phyloP scores from a whole-genome alignment of 495 filamentous ascomycete species.

The Pyronema omphalodes region DNA sequence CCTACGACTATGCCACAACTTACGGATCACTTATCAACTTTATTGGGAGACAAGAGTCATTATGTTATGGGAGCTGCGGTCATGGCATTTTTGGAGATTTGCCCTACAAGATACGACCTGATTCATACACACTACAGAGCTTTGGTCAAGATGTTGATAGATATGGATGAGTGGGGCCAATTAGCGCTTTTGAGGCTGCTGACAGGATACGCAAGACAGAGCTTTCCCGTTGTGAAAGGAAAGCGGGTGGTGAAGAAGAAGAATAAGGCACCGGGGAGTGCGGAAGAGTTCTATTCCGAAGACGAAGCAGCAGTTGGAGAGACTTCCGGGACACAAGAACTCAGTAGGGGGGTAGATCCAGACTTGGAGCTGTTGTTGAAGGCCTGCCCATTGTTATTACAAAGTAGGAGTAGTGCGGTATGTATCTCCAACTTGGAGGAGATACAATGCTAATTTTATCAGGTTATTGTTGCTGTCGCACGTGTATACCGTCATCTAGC shows the following conservation, averaged over 20 bases:
- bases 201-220: conserved; percentile 66
- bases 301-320: conserved; percentile 31
- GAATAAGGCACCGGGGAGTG: conserved; percentile 24
- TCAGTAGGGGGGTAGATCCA: conserved; percentile 48
- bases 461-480: conserved; percentile 63
- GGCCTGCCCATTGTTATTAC: conserved; percentile 62
- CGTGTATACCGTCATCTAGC: conserved; percentile 71
- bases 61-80: conserved; percentile 88
- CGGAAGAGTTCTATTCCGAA: conserved; percentile 62
- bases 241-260: conserved; percentile 27
- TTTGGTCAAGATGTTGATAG: conserved; percentile 74
- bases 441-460: background rate
- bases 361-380: conserved; percentile 71
- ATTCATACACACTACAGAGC: conserved; percentile 77
- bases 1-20: conserved; percentile 69
- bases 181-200: conserved; percentile 62
- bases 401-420: conserved; percentile 75
- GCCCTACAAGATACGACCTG: conserved; percentile 65
- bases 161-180: conserved; percentile 99
- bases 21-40: conserved; percentile 51
- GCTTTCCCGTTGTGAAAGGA: conserved; percentile 57
- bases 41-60: conserved; percentile 82
- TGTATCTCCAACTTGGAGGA: background rate
- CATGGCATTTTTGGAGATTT: conserved; percentile 71
- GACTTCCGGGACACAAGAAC: conserved; percentile 32